These are phyloP conservation scores for Colletotrichum brevisporum DNA, from an alignment of 2,329 filamentous ascomycete genomes.

Conservation along the genomic window DNA sequence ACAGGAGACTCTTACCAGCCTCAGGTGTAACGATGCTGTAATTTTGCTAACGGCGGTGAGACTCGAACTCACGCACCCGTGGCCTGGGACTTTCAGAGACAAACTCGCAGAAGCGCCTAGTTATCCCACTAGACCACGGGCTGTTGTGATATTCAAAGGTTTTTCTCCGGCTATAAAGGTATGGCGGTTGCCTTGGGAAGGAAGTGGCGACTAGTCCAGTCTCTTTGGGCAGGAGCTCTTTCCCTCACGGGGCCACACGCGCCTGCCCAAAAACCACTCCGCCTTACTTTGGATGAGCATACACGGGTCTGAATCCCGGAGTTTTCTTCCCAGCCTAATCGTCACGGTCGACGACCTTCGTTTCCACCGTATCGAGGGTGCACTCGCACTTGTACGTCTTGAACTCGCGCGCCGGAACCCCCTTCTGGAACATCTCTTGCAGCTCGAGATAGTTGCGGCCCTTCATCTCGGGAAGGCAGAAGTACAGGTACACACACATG, in stretches of 20 bases:
- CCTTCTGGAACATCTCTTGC: conserved; percentile 39
- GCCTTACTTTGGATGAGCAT: too few species aligned
- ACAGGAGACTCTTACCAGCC: conserved; percentile 26
- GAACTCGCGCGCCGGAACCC: conserved; percentile 28
- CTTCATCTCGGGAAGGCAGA: conserved; percentile 39
- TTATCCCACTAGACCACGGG: conserved; percentile 11
- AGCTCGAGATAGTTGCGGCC: conserved; percentile 37
- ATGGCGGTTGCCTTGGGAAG: background rate
- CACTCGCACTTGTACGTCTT: conserved; percentile 32
- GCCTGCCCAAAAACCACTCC: too few species aligned
- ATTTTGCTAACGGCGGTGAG: conserved; percentile 10
- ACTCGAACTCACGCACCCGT: conserved; percentile 24
- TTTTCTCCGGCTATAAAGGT: background rate
- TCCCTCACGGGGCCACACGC: background rate
- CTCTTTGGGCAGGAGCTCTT: conserved; percentile 1
- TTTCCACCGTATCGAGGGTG: conserved; percentile 1
- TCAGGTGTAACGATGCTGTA: conserved; percentile 27
- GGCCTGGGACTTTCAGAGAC: conserved; percentile 15
- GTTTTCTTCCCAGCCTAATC: background rate
- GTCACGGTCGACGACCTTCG: background rate
- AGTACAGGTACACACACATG: conserved; percentile 42
- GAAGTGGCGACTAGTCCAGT: background rate
- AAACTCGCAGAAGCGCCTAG: background rate
- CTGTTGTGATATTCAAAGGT: background rate
- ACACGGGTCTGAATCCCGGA: background rate